Base-by-base conservation (phyloP, 2,329 filamentous ascomycete species). In the Epichloe glyceriae region DNA sequence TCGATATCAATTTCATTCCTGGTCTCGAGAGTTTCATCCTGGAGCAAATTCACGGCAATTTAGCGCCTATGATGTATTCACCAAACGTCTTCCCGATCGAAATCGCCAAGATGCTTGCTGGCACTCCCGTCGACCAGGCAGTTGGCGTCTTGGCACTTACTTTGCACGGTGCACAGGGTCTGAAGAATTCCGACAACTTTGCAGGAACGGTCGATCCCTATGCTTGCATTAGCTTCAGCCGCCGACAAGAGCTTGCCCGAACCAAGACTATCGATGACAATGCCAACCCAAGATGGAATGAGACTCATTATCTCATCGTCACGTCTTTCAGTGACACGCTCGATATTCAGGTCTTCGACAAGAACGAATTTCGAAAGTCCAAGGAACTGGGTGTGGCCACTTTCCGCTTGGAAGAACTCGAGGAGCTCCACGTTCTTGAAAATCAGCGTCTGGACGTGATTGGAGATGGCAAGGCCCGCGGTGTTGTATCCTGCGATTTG, bases 1-100 rank as follows among this genome's bases (percentile, higher is more conserved):
- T 98, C 64, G 93, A 98, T 62, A 97, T 98, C 75, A 97, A 96
- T 71, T 96, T 98, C 69, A 94, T 98, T 58, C 93, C 93, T 17
- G 91, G 91, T 58, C 77, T 98, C 22, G 90, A 97, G 67, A 79
- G 68, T 51, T 98, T 98, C 68, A 98, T 98, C 60, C 82, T 87
- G 64, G 93, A 98, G 60, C 88, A 95, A 70, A 95, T 98, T 49
- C 94, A 98, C 67, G 86, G 85, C 55, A 96, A 91, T 62, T 72
- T 98, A 47, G 85, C 82, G 2, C 94, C 93, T 0, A 97, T 98
- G 85, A 95, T 98, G 88, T 98, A 98, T 64, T 84, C 82, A 38
- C 93, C 93, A 8, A 95, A 98, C 60, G 89, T 97, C 47, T 98
- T 98, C 74, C 93, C 93, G 15, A 93, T 98, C 57, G 93, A 98